Percentiles rank a stretch among this genome's conserved stretches.
Evolutionary conservation across 148 eudicot genomes (phyloP).

Genomic region (Fallopia convolvulus): DNA sequence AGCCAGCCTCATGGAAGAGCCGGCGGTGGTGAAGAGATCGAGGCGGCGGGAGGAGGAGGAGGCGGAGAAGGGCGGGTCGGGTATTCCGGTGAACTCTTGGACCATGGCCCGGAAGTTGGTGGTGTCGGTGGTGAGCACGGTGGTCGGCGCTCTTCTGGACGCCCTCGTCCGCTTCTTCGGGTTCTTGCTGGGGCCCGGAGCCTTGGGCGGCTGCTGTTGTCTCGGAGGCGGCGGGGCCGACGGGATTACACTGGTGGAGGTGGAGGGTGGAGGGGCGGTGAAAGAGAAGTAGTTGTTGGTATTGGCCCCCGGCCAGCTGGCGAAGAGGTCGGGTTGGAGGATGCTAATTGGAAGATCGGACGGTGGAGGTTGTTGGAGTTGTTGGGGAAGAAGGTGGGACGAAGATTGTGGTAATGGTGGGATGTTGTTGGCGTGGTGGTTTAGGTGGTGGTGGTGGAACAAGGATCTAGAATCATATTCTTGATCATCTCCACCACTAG

Average conservation of each 20-base stretch:
- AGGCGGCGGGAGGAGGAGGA: conserved; percentile 17
- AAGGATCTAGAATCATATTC: conserved; percentile 42
- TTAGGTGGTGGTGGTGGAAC: background rate
- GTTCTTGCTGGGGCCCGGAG: conserved; percentile 22
- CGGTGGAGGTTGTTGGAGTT: too few species aligned
- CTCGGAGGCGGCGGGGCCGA: background rate
- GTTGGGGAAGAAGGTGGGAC: background rate
- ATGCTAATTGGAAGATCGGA: too few species aligned
- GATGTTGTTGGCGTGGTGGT: background rate
- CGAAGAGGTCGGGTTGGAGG: background rate
- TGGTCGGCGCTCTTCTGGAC: conserved; percentile 76
- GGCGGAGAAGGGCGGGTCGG: conserved; percentile 41
- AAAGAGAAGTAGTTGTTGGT: background rate
- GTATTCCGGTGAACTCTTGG: conserved; percentile 87
- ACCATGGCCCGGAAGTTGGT: conserved; percentile 91
- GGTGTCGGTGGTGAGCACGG: conserved; percentile 81
- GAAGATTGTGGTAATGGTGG: background rate
- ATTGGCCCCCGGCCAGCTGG: background rate
- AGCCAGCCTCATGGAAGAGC: background rate
- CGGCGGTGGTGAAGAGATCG: conserved; percentile 4
- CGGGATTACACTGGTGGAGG: background rate
- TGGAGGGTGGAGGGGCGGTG: background rate
- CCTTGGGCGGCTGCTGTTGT: background rate
- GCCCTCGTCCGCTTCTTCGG: conserved; percentile 82
- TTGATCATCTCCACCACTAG: conserved; percentile 49